Evolutionary conservation across 176 grass and related monocot species (phyloP).

Genomic region (Metroxylon sagu): DNA sequence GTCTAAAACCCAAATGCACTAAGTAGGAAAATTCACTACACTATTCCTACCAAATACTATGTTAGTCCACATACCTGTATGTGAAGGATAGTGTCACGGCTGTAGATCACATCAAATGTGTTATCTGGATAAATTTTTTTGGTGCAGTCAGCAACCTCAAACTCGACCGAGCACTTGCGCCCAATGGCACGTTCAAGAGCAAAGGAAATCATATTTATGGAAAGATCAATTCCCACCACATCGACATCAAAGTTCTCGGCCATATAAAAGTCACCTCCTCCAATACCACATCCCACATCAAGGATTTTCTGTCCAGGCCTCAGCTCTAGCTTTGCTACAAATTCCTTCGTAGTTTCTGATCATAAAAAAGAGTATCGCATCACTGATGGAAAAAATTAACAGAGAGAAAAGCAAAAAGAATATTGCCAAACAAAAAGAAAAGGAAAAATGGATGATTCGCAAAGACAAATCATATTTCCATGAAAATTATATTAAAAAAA

Average conservation of each 20-base stretch:
- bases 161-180: conserved; percentile 73
- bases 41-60: background rate
- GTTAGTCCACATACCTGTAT: conserved; percentile 46
- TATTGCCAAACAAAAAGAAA: too few relatives aligned
- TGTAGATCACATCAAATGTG: conserved; percentile 84
- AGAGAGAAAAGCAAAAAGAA: too few relatives aligned
- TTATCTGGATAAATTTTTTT: conserved; percentile 74
- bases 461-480: too few relatives aligned
- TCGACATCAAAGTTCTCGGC: conserved; percentile 80
- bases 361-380: background rate
- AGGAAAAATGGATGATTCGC: too few relatives aligned
- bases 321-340: conserved; percentile 73
- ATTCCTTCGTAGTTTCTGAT: conserved; percentile 95
- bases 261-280: conserved; percentile 96
- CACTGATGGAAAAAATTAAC: too few relatives aligned
- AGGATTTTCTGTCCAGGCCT: conserved; percentile 85
- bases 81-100: conserved; percentile 96
- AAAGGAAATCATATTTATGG: conserved; percentile 97
- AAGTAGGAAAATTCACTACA: too few relatives aligned
- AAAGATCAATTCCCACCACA: conserved; percentile 93
- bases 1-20: too few relatives aligned
- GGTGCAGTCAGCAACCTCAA: conserved; percentile 94
- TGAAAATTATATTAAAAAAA: too few relatives aligned
- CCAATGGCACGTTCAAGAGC: conserved; percentile 90
- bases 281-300: conserved; percentile 93